Conservation (phyloP, 2,329 filamentous ascomycete genomes). For the Aspergillus spinulosporus region DNA sequence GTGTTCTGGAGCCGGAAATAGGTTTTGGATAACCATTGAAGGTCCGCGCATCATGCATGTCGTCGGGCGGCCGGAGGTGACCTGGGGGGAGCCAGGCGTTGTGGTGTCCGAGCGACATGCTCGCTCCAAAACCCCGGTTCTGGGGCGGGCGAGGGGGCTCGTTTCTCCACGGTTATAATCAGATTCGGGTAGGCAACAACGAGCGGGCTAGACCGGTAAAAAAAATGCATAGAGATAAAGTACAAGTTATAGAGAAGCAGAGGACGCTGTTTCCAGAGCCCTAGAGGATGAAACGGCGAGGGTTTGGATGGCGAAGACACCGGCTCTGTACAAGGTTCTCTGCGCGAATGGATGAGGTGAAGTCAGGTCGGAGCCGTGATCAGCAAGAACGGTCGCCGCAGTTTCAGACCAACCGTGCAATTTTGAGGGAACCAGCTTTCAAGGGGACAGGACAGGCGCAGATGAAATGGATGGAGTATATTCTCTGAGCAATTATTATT, state of each 20-base stretch:
- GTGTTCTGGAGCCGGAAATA: conserved; percentile 47
- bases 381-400: conserved; percentile 34
- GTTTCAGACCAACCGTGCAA: conserved; percentile 36
- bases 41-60: conserved; percentile 49
- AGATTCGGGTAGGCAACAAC: conserved; percentile 34
- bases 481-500: not conserved
- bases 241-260: conserved; percentile 21
- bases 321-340: conserved; percentile 42
- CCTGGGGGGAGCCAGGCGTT: conserved; percentile 67
- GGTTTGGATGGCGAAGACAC: conserved; percentile 42
- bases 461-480: not conserved
- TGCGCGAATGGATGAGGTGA: conserved; percentile 44
- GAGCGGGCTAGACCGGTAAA: conserved; percentile 22
- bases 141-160: conserved; percentile 46
- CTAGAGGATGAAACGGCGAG: conserved; percentile 36
- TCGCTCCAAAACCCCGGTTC: conserved; percentile 49
- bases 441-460: not conserved
- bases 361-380: conserved; percentile 32
- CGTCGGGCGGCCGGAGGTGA: conserved; percentile 61
- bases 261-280: conserved; percentile 31
- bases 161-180: conserved; percentile 47
- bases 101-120: conserved; percentile 68
- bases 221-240: conserved; percentile 38
- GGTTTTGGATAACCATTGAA: conserved; percentile 47
- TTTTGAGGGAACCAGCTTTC: conserved; percentile 17